Base-by-base conservation (phyloP, 257 asterid genomes). In the Ilex aquifolium region DNA sequence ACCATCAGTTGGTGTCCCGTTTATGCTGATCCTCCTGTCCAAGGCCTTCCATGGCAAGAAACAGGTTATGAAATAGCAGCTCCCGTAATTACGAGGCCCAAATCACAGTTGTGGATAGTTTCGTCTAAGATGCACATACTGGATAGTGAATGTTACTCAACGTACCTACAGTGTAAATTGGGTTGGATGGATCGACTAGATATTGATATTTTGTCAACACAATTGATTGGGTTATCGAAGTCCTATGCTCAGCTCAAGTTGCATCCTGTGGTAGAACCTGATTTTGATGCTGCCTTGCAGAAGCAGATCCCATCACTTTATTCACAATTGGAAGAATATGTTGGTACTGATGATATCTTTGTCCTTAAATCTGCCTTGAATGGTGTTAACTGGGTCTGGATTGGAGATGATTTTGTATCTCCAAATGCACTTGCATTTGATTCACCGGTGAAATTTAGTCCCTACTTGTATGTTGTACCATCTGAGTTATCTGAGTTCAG, bases 391-490 rank as follows among this genome's bases (percentile, higher is more conserved):
- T 91, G 96, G 95, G 92, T 91, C 72, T 91, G 98, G 98, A 91
- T 85, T 73, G 98, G 98, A 72, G 98, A 91, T 80, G 98, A 86
- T 31, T 91, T 91, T 76, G 92, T 91, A 73, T 73, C 81, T 40
- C 80, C 96, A 12, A 72, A 79, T 68, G 89, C 85, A 65, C 96
- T 91, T 68, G 96, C 98, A 65, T 91, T 88, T 74, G 95, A 91
- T 79, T 87, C 98, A 55, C 98, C 98, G 56, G 93, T 88, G 76
- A 88, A 88, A 76, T 91, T 78, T 79, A 84, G 88, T 71, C 98
- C 98, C 39, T 91, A 91, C 84, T 79, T 88, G 78, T 88, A 84
- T 73, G 96, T 87, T 76, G 98, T 91, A 61, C 96, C 98, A 42
- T 84, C 96, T 54, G 98, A 91, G 79, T 77, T 91, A 66, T 81